phyloP scores from a whole-genome alignment of 805 yeast species.

The Lachancea fermentati region DNA sequence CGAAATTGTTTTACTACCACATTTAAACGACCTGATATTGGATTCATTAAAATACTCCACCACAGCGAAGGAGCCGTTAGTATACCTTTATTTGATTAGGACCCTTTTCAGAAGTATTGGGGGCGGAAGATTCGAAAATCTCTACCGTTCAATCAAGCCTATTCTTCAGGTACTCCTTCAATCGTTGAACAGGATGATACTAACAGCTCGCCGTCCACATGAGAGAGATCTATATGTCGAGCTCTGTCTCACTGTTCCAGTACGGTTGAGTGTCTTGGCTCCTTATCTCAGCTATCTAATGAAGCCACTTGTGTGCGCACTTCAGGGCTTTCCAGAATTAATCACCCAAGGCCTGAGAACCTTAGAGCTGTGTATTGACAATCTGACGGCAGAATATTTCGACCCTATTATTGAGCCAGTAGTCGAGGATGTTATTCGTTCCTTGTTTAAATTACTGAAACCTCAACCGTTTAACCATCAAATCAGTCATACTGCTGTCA shows the following conservation, averaged over 20 bases:
- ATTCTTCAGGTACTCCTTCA: slow-evolving; percentile 80
- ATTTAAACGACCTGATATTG: slow-evolving; percentile 74
- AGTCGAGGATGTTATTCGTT: slow-evolving; percentile 87
- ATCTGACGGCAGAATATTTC: slow-evolving; percentile 90
- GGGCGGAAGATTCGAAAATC: slow-evolving; percentile 90
- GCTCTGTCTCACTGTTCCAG: slow-evolving; percentile 92
- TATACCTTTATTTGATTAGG: slow-evolving; percentile 81
- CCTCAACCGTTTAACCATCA: slow-evolving; percentile 95
- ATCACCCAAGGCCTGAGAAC: slow-evolving; percentile 94
- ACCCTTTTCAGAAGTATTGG: slow-evolving; percentile 91
- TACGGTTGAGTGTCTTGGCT: slow-evolving; percentile 83
- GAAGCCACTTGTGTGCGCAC: slow-evolving; percentile 85
- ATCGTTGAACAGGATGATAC: slow-evolving; percentile 74
- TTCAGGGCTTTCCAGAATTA: slow-evolving; percentile 84
- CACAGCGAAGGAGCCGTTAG: slow-evolving; percentile 83
- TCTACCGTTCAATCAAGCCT: slow-evolving; percentile 91
- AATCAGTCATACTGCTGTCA: slow-evolving; percentile 88
- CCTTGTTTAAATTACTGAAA: slow-evolving; percentile 82
- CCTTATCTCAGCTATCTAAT: slow-evolving; percentile 87
- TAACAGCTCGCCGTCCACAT: slow-evolving; percentile 78
- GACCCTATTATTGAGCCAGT: slow-evolving; percentile 98
- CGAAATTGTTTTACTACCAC: slow-evolving; percentile 84
- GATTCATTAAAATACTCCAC: slow-evolving; percentile 76
- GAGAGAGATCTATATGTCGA: slow-evolving; percentile 95
- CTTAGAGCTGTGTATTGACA: slow-evolving; percentile 91